These are phyloP conservation scores for Oleoguttula mirabilis DNA, from an alignment of 495 filamentous ascomycete species.

Conservation along the genomic window DNA sequence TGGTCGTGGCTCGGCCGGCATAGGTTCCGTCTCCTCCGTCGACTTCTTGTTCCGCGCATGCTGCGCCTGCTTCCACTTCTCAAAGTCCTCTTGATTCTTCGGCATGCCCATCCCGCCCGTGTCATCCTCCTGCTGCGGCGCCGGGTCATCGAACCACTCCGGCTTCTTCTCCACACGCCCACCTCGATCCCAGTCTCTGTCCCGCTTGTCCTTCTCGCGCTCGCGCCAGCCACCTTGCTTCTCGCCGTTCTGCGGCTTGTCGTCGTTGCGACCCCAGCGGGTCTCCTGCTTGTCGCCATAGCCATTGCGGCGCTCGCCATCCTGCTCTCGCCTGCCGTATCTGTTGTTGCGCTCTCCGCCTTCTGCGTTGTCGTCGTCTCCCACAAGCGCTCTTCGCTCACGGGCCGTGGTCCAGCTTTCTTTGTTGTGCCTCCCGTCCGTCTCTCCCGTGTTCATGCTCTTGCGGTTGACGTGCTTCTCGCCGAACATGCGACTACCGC, in stretches of 20 bases:
- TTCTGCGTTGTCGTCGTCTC: conserved; percentile 47
- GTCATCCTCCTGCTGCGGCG: conserved; percentile 12
- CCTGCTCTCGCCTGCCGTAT: conserved; percentile 43
- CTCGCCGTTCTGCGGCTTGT: conserved; percentile 16
- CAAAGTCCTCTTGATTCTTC: conserved; percentile 83
- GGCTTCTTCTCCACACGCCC: conserved; percentile 40
- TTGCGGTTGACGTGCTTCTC: conserved; percentile 22
- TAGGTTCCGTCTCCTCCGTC: conserved; percentile 21
- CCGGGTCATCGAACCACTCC: conserved; percentile 38
- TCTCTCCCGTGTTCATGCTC: conserved; percentile 34
- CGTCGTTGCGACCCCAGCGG: conserved; percentile 13
- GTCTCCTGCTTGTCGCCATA: conserved; percentile 12
- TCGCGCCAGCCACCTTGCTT: conserved; percentile 25
- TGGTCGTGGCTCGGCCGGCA: not conserved
- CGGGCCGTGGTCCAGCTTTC: conserved; percentile 50
- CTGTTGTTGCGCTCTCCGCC: conserved; percentile 34
- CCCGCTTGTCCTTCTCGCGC: conserved; percentile 55
- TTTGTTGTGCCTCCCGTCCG: conserved; percentile 38
- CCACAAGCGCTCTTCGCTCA: conserved; percentile 40
- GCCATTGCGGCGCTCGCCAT: conserved; percentile 43
- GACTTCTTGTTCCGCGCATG: conserved; percentile 48
- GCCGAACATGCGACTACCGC: conserved; percentile 21
- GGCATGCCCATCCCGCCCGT: conserved; percentile 8
- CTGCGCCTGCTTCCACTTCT: conserved; percentile 90
- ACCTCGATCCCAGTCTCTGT: conserved; percentile 30